A percentile compares a stretch with the other conserved stretches of the same genome.
phyloP scores from a whole-genome alignment of 2,329 filamentous ascomycete species.

The Botryosphaeria dothidea region DNA sequence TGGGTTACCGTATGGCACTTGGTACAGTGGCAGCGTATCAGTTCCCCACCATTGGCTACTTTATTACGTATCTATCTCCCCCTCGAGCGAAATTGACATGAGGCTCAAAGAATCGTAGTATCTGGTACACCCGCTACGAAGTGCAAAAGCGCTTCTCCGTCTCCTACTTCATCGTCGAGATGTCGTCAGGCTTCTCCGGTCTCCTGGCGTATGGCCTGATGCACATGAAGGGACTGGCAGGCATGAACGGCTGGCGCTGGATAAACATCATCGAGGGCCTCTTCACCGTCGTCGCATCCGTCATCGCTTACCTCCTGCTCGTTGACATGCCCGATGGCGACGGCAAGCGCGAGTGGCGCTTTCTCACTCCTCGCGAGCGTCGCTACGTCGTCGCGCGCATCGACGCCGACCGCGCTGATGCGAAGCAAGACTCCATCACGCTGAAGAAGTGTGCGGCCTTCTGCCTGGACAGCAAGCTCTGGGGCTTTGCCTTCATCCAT shows the following conservation, averaged over 20 bases:
- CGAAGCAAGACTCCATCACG: slow-evolving; percentile 30
- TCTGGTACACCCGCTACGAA: slow-evolving; percentile 39
- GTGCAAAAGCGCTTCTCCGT: slow-evolving; percentile 37
- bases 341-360: slow-evolving; percentile 25
- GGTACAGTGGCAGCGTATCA: slow-evolving; percentile 7
- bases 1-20: slow-evolving; percentile 16
- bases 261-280: slow-evolving; percentile 13
- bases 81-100: background rate
- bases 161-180: slow-evolving; percentile 36
- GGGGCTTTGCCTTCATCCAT: slow-evolving; percentile 68
- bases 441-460: slow-evolving; percentile 27
- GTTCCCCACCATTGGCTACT: background rate
- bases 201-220: slow-evolving; percentile 37
- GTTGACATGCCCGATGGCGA: slow-evolving; percentile 27
- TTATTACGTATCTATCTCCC: background rate
- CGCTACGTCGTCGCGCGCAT: slow-evolving; percentile 36
- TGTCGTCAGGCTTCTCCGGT: slow-evolving; percentile 38
- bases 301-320: slow-evolving; percentile 24
- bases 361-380: slow-evolving; percentile 24
- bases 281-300: slow-evolving; percentile 4
- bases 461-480: slow-evolving; percentile 75
- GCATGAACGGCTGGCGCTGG: slow-evolving; percentile 36
- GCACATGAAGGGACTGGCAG: slow-evolving; percentile 32
- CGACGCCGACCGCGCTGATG: slow-evolving; percentile 39
- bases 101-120: background rate